Conservation (phyloP, 208 protist genomes). For the Crithidia mellificae region DNA sequence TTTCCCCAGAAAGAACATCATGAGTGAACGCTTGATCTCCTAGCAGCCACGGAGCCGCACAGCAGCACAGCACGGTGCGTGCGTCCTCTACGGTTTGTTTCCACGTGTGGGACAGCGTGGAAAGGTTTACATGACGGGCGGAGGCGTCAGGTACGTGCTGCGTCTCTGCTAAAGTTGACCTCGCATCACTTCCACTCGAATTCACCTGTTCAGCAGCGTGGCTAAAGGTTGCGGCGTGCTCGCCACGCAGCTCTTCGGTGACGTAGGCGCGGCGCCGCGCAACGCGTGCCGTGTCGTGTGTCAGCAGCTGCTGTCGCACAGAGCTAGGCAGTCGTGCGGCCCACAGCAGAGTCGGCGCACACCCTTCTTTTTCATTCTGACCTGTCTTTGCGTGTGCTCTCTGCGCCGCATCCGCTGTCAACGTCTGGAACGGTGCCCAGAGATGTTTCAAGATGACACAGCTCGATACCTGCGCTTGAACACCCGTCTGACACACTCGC, state of each 20-base stretch:
- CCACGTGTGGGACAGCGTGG: constrained; percentile 10
- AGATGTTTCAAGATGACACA: constrained; percentile 26
- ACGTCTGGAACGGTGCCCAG: constrained; percentile 18
- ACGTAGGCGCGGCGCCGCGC: constrained; percentile 9
- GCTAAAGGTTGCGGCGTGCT: background rate
- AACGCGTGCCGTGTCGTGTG: constrained; percentile 17
- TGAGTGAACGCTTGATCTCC: too few species aligned
- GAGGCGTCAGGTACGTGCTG: too few species aligned
- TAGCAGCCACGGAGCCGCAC: constrained; percentile 23
- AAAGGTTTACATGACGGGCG: background rate
- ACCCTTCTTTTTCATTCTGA: background rate
- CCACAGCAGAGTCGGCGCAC: constrained; percentile 18
- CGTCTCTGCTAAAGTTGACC: too few species aligned
- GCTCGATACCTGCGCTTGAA: constrained; percentile 24
- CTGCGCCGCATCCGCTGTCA: too few species aligned
- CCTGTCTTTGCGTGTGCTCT: too few species aligned
- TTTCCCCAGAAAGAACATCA: too few species aligned
- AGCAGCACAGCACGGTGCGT: constrained; percentile 21
- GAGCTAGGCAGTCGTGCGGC: constrained; percentile 17
- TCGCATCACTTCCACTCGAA: background rate
- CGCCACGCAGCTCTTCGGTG: background rate
- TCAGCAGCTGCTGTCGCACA: constrained; percentile 17
- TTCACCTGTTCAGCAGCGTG: too few species aligned
- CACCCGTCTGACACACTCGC: constrained; percentile 23
- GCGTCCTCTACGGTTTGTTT: constrained; percentile 7